These are phyloP conservation scores for Sclerotinia borealis DNA, from an alignment of 2,329 filamentous ascomycete genomes.

Conservation along the genomic window DNA sequence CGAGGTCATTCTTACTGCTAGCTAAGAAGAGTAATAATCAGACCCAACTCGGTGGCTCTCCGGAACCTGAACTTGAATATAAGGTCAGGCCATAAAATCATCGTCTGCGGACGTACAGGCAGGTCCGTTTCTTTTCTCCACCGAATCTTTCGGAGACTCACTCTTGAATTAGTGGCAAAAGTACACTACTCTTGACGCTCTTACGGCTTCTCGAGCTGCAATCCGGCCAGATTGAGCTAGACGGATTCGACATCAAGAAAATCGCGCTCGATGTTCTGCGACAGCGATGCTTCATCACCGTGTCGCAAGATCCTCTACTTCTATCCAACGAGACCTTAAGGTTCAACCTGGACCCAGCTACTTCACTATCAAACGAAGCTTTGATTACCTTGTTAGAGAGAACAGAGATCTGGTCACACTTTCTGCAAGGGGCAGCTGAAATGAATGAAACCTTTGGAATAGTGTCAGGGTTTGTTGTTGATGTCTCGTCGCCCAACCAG, in stretches of 20 bases:
- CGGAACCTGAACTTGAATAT: slow-evolving; percentile 40
- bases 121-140: slow-evolving; percentile 23
- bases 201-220: background rate
- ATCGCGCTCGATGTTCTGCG: background rate
- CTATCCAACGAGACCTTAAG: background rate
- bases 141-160: background rate
- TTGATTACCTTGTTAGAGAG: background rate
- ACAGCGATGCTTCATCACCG: slow-evolving; percentile 4
- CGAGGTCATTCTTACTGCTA: background rate
- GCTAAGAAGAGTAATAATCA: background rate
- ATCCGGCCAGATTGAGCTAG: background rate
- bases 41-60: slow-evolving; percentile 6
- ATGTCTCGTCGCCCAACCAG: background rate
- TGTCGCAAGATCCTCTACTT: slow-evolving; percentile 4
- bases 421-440: background rate
- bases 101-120: slow-evolving; percentile 50
- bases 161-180: background rate
- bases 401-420: slow-evolving; percentile 1
- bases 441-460: background rate
- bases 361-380: background rate
- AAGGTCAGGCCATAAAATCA: slow-evolving; percentile 42
- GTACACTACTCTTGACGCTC: slow-evolving; percentile 6
- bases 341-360: slow-evolving; percentile 1
- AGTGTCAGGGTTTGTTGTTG: background rate
- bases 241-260: background rate